These are phyloP conservation scores for Cucumis cinereus DNA, from an alignment of 306 rosid species.

Conservation along the genomic window DNA sequence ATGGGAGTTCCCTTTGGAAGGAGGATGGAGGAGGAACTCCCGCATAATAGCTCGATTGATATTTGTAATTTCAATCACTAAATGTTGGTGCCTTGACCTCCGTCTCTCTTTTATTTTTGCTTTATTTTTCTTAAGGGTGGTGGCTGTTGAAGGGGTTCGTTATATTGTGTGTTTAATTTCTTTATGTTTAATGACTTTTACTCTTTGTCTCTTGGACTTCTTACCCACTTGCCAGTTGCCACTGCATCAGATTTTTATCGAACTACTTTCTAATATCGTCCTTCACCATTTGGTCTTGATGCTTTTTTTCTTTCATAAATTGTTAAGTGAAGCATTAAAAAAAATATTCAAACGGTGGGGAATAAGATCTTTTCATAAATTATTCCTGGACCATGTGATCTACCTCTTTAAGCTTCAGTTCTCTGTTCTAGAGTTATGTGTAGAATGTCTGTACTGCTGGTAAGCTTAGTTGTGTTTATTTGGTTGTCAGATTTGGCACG, in stretches of 20 bases:
- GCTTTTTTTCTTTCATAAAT: not conserved
- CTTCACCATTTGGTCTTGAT: not conserved
- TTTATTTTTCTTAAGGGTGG: not conserved
- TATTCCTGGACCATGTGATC: not conserved
- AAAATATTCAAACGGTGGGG: not conserved
- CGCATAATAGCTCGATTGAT: not conserved
- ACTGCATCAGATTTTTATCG: not conserved
- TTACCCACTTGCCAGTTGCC: not conserved
- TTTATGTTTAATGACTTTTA: not conserved
- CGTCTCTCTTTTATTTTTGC: not conserved
- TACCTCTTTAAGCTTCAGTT: not conserved
- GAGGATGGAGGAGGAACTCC: too few relatives aligned
- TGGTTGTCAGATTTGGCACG: constrained; percentile 51
- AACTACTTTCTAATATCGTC: not conserved
- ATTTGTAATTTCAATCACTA: not conserved
- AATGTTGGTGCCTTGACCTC: not conserved
- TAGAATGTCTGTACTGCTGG: not conserved
- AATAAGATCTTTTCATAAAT: not conserved
- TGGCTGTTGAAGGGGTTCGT: not conserved
- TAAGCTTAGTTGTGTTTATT: not conserved
- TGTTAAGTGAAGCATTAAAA: not conserved
- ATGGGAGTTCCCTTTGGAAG: too few relatives aligned
- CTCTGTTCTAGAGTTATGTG: not conserved
- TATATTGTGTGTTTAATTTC: not conserved
- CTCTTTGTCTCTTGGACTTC: not conserved